phyloP scores from a whole-genome alignment of 2,329 filamentous ascomycete genomes.

The Leptographium lundbergii region DNA sequence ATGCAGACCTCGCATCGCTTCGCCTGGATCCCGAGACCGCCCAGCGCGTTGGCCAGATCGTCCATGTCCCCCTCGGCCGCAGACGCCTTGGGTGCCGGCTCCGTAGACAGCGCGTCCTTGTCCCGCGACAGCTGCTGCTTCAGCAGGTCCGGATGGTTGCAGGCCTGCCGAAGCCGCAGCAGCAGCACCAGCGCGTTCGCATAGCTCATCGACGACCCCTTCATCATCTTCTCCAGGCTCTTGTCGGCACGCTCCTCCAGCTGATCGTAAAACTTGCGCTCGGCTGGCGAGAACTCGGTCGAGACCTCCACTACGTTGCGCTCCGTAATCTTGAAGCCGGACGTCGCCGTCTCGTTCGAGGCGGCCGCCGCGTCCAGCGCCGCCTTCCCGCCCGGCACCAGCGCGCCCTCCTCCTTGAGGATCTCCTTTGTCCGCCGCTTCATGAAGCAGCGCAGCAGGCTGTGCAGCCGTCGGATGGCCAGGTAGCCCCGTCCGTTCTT shows the following conservation, averaged over 20 bases:
- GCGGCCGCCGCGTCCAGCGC: conserved; percentile 25
- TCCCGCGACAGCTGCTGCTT: conserved; percentile 78
- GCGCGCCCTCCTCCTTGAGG: conserved; percentile 73
- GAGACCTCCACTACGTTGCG: conserved; percentile 75
- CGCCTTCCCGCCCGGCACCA: conserved; percentile 62
- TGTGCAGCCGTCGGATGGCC: conserved; percentile 75
- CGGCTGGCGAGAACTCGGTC: conserved; percentile 64
- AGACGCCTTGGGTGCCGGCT: conserved; percentile 33
- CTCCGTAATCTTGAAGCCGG: conserved; percentile 75
- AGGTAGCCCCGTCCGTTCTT: conserved; percentile 82
- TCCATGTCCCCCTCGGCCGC: conserved; percentile 57
- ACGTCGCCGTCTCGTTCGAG: conserved; percentile 9
- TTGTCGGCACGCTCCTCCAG: conserved; percentile 76
- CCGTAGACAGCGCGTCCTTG: conserved; percentile 67
- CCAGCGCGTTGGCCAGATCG: conserved; percentile 73
- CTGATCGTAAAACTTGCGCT: conserved; percentile 74
- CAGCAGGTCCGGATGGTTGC: conserved; percentile 84
- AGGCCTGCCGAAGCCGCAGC: conserved; percentile 81
- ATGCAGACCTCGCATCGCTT: conserved; percentile 81
- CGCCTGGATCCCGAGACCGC: conserved; percentile 63
- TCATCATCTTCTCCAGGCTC: conserved; percentile 82
- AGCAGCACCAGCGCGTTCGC: conserved; percentile 87
- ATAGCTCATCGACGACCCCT: conserved; percentile 63
- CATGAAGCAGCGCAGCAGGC: conserved; percentile 87
- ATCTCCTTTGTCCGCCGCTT: conserved; percentile 97